Base-by-base conservation (phyloP, 768 basidiomycete genomes). In the Russula brevipes region DNA sequence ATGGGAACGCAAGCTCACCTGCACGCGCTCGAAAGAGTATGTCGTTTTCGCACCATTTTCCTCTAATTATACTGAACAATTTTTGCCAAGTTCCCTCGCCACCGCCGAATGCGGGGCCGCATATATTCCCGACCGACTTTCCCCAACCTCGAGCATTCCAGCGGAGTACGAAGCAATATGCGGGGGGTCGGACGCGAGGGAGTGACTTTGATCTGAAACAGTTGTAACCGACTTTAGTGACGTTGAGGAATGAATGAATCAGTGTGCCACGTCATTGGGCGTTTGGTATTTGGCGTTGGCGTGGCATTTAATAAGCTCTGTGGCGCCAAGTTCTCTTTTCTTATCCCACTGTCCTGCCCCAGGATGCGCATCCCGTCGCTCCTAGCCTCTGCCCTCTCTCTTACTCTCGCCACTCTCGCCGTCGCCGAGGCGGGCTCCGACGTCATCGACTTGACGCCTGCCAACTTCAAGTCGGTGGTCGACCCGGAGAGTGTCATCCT, bases 81-180 rank as follows among this genome's bases (percentile, higher is more conserved):
- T 38, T 61, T 54, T 59, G 50, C 60, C 51, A 4, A 84, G 82
- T 82, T 51, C 80, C 84, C 24, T 76, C 81, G 4, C 83, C 83
- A 6, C 84, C 84, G 31, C 82, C 89, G 2, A 83, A 79, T 59
- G 82, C 80, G 46, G 89, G 89, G 9, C 72, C 79, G 30, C 87
- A 90, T 70, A 85, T 79, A 16, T 94, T 91, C 71, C 89, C 89
- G 7, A 75, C 78, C 14, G 89, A 86, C 55, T 91, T 93, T 71
- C 91, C 91, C 1, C 84, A 85, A 14, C 91, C 91, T 4, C 82
- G 89, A 45, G 77, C 78, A 33, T 93, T 91, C 72, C 71, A 72
- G 41, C 70, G 73, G 5, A 76, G 71, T 38, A 68, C 72, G 35
- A 87, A 80, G 70, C 76, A 77, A 46, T 94, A 94, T 71, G 75